A percentile compares a stretch with the other conserved stretches of the same genome.
These are phyloP conservation scores for Ananas comosus DNA, from an alignment of 176 grass and related monocot species.

Conservation along the genomic window DNA sequence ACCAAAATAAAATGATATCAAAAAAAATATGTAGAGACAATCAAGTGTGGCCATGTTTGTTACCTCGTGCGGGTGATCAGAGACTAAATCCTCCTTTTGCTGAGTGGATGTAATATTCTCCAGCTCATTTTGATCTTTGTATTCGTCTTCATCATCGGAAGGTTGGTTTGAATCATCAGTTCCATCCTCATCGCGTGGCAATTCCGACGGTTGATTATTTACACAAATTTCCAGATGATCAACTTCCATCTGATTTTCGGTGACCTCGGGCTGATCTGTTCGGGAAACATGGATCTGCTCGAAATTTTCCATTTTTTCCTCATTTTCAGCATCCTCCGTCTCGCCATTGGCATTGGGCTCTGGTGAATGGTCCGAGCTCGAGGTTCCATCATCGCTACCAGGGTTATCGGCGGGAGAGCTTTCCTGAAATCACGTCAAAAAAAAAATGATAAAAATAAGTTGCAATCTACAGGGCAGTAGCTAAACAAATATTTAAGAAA, in stretches of 20 bases:
- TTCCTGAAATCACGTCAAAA: constrained; percentile 21
- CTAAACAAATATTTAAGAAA: neutral
- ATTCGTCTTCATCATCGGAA: constrained; percentile 30
- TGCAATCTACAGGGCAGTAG: neutral
- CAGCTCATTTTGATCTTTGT: constrained; percentile 35
- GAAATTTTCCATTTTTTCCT: constrained; percentile 3
- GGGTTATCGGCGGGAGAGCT: constrained; percentile 28
- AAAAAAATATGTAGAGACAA: neutral
- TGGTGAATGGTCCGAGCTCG: constrained; percentile 39
- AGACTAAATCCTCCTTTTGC: constrained; percentile 27
- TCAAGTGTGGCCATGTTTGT: constrained; percentile 6
- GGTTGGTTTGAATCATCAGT: constrained; percentile 34
- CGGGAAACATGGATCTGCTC: constrained; percentile 4
- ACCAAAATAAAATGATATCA: neutral
- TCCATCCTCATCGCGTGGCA: constrained; percentile 24
- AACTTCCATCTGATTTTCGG: constrained; percentile 25
- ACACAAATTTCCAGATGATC: constrained; percentile 20
- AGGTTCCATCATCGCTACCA: constrained; percentile 51
- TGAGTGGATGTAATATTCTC: constrained; percentile 24
- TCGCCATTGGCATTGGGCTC: constrained; percentile 34
- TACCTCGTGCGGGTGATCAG: constrained; percentile 33
- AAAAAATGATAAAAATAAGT: constrained; percentile 1
- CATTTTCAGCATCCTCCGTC: constrained; percentile 16
- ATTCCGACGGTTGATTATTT: constrained; percentile 13
- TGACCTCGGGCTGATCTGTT: constrained; percentile 19